Evolutionary conservation across 2,329 filamentous ascomycete genomes (phyloP), one percentile per base, ranked within the genome.

Genomic region (Zasmidium citrigriseum): DNA sequence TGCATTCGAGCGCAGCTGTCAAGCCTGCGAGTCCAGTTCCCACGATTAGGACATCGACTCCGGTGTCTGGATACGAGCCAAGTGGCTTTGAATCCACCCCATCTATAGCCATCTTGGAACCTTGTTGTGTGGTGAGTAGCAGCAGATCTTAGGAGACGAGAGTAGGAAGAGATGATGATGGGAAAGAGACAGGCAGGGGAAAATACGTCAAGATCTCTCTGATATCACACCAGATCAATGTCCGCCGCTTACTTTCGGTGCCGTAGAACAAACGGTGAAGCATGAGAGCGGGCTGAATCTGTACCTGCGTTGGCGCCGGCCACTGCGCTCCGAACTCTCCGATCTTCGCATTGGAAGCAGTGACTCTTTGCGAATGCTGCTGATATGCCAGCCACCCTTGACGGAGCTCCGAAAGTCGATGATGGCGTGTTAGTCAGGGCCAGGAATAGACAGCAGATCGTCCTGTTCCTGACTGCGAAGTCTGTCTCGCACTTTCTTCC

Each of bases 51-150:
- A 68, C 61, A 45, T 63, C 52, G 38, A 68, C 64, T 27, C 64
- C 65, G 4, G 58, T 61, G 21, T 55, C n/a, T n/a, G 57, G 60
- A 21, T 83, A 83, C 2, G 79, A 81, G 34, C 81, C 81, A n/a
- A 83, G 72, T 18, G 81, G 80, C 67, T 76, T 81, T 41, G 74
- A 70, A 59, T 69, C 69, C 25, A 57, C 23, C 46, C 67, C 67
- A 55, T 69, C 63, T 16, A 64, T 54, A 11, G 65, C 79, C 77
- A 68, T 72, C 22, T 73, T 76, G 18, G 7, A 12, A 38, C 11
- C n/a, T 3, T 12, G 21, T 24, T 16, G 10, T 11, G 12, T n/a
- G 20, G 18, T 21, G 18, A 5, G 49, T 11, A 22, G 27, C 20
- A 27, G n/a, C 1, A 41, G 27, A 24, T 7, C 10, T 34, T 34